phyloP scores from a whole-genome alignment of 768 basidiomycete genomes.

The Ramaria rubella region DNA sequence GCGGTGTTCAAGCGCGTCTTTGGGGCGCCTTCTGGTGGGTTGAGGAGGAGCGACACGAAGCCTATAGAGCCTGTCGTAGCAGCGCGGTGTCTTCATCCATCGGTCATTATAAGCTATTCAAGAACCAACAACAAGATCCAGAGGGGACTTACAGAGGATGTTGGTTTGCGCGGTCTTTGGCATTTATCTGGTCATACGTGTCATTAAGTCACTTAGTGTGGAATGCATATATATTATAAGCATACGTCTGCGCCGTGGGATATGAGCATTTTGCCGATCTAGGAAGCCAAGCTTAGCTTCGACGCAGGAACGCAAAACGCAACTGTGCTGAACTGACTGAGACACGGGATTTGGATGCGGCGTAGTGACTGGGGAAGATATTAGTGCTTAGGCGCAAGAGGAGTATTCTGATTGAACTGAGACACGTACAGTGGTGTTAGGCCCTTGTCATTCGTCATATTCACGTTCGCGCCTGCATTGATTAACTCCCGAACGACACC shows the following conservation, averaged over 20 bases:
- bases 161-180: conserved; percentile 90
- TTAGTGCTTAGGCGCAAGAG: conserved; percentile 9
- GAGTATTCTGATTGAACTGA: not conserved
- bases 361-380: conserved; percentile 64
- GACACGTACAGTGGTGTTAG: conserved; percentile 68
- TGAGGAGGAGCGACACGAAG: conserved; percentile 80
- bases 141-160: conserved; percentile 62
- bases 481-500: conserved; percentile 69
- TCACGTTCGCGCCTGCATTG: conserved; percentile 78
- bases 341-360: conserved; percentile 84
- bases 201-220: conserved; percentile 25
- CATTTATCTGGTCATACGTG: conserved; percentile 67
- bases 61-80: conserved; percentile 91
- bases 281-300: conserved; percentile 20
- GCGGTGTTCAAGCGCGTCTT: conserved; percentile 84
- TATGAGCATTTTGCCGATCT: conserved; percentile 88
- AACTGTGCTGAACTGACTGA: conserved; percentile 42
- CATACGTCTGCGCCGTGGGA: conserved; percentile 86
- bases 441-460: conserved; percentile 74
- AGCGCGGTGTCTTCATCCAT: conserved; percentile 71
- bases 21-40: conserved; percentile 65
- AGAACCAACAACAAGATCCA: not conserved
- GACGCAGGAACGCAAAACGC: not conserved
- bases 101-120: not conserved
- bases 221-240: conserved; percentile 27